Base-by-base conservation (phyloP, 73 alveolate species). In the Tetrahymena borealis region DNA sequence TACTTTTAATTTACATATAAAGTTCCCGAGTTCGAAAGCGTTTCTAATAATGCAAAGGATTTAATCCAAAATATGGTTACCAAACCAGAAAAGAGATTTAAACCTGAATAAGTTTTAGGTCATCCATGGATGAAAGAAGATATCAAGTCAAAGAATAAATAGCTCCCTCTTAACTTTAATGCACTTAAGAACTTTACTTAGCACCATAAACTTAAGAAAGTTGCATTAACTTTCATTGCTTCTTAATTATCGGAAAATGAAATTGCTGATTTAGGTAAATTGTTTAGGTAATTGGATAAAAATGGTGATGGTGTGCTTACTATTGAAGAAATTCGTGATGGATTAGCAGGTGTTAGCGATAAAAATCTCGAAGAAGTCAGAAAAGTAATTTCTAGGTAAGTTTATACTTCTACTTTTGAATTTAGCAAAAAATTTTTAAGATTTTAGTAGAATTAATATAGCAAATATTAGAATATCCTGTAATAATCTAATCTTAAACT, bases 291-390 rank as follows among this genome's bases (percentile, higher is more conserved):
- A 79, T 91, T 95, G 33, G 97, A 95, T 91, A 85, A 94, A 40
- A 95, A 95, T 95, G 96, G 96, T 24, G 96, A 94, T 95, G 98
- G 98, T 16, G 94, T 94, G 38, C 93, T 95, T 31, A 95, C 96
- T 28, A 38, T 95, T 31, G 96, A 95, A 90, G 98, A 95, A 91
- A 79, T 95, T 11, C 94, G 94, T 39, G 78, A 94, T 33, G 98
- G 97, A 39, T 42, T 96, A 24, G 90, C 94, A 15, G 94, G 96
- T 35, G 28, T 35, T 15, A 60, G 28, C 37, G 85, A 60, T 60
- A 60, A 60, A 60, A 60, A 60, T 60, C n/a, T 60, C n/a, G 85
- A 60, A 60, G 85, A 60, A 60, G 85, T 60, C 85, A 60, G 85
- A 60, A 60, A 60, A 60, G 85, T 60, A 24, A 60, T 60, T 60